Evolutionary conservation across 2,329 filamentous ascomycete species (phyloP).

Genomic region (Aaosphaeria arxii): DNA sequence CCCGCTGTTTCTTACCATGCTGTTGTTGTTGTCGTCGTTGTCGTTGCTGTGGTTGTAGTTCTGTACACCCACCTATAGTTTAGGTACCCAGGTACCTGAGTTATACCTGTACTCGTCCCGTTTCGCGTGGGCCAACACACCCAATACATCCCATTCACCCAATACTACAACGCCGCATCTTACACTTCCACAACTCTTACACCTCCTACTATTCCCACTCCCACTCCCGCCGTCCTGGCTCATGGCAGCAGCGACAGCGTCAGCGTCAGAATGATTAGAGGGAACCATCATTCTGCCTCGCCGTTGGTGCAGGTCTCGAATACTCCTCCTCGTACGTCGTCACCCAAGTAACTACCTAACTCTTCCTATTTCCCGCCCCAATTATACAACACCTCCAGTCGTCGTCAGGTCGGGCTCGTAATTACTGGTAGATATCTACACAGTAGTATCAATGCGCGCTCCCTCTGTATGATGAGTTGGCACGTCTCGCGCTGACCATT

Average conservation of each 20-base stretch:
- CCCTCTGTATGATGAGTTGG: conserved; percentile 38
- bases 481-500: conserved; percentile 25
- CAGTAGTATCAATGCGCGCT: conserved; percentile 27
- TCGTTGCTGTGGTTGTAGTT: too few species aligned
- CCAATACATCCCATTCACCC: too few species aligned
- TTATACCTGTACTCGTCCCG: too few species aligned
- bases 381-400: too few species aligned
- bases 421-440: too few species aligned
- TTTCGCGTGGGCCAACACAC: too few species aligned
- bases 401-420: too few species aligned
- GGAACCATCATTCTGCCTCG: conserved; percentile 43
- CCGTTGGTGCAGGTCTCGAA: conserved; percentile 58
- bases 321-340: conserved; percentile 59
- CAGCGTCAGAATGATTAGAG: conserved; percentile 30
- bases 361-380: background rate
- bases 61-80: too few species aligned
- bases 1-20: background rate
- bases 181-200: too few species aligned
- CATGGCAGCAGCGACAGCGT: conserved; percentile 17
- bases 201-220: background rate
- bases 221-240: background rate
- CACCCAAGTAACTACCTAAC: background rate
- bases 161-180: too few species aligned
- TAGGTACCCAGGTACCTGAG: too few species aligned
- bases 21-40: background rate